phyloP scores from a whole-genome alignment of 305 asterid species.

The Fraxinus floribunda region DNA sequence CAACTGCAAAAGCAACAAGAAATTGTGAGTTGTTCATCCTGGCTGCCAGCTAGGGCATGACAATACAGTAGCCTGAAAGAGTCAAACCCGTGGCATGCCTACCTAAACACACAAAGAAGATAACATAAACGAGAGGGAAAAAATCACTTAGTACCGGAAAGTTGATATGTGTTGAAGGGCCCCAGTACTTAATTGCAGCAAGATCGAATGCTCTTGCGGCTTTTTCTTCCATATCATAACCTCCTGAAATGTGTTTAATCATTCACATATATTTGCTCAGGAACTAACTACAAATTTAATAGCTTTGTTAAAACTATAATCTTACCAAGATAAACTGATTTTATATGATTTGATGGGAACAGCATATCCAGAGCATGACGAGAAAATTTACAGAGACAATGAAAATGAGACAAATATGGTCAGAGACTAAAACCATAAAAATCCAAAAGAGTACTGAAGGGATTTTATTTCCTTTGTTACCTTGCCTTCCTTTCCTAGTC shows the following conservation, averaged over 20 bases:
- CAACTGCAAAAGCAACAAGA: constrained; percentile 37
- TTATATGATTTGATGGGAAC: constrained; percentile 9
- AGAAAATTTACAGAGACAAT: constrained; percentile 27
- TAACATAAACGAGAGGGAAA: not conserved
- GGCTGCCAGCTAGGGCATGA: not conserved
- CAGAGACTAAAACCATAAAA: not conserved
- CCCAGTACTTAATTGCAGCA: constrained; percentile 82
- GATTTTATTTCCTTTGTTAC: constrained; percentile 29
- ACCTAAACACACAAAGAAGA: not conserved
- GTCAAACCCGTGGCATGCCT: not conserved
- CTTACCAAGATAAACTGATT: constrained; percentile 73
- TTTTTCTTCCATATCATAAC: constrained; percentile 74
- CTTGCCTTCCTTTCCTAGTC: constrained; percentile 84
- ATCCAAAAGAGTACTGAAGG: constrained; percentile 2
- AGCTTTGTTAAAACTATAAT: not conserved
- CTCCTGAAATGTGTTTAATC: constrained; percentile 35
- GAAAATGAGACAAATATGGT: constrained; percentile 5
- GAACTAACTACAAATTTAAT: not conserved
- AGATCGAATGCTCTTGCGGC: constrained; percentile 80
- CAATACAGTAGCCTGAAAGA: too few species aligned
- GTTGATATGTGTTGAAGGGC: constrained; percentile 60
- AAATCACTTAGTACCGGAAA: constrained; percentile 38
- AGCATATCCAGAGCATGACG: constrained; percentile 31
- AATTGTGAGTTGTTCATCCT: not conserved
- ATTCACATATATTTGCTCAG: not conserved